Conservation (phyloP, 2,329 filamentous ascomycete genomes). For the Truncatella angustata region DNA sequence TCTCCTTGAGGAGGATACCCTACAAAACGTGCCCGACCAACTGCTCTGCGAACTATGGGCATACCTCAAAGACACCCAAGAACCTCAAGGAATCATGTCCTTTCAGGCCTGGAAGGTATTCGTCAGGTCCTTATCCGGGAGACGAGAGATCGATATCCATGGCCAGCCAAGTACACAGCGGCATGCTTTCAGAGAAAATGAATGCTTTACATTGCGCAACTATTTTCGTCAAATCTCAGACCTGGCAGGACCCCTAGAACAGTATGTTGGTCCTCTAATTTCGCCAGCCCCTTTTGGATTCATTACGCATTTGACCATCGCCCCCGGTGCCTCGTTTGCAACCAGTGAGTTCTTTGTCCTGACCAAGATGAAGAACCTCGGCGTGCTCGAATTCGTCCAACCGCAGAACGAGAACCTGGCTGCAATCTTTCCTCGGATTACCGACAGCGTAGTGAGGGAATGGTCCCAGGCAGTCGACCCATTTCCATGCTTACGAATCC, state of each 20-base stretch:
- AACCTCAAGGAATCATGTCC: not conserved
- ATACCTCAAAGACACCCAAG: not conserved
- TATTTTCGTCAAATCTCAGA: no score
- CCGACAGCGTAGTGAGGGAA: constrained; percentile 43
- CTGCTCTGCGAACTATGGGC: constrained; percentile 3
- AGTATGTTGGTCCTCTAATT: no score
- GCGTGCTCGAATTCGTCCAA: constrained; percentile 45
- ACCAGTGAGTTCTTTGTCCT: constrained; percentile 40
- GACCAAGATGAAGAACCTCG: constrained; percentile 43
- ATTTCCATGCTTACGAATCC: constrained; percentile 45
- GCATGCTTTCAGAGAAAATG: not conserved
- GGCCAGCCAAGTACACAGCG: no score
- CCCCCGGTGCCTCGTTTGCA: constrained; percentile 14
- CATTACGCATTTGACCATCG: constrained; percentile 25
- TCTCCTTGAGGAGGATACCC: not conserved
- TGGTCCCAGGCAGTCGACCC: constrained; percentile 39
- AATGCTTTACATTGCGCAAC: constrained; percentile 31
- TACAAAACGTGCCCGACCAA: not conserved
- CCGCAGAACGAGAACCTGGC: constrained; percentile 27
- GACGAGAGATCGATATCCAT: no score
- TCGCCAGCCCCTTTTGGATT: constrained; percentile 31
- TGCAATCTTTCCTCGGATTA: constrained; percentile 35
- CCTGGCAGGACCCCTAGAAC: no score
- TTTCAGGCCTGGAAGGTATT: constrained; percentile 7
- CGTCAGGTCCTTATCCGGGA: not conserved